Percentiles rank a stretch among this genome's conserved stretches.
These are phyloP conservation scores for Xylariaceae sp. DNA, from an alignment of 2,329 filamentous ascomycete genomes.

Conservation along the genomic window DNA sequence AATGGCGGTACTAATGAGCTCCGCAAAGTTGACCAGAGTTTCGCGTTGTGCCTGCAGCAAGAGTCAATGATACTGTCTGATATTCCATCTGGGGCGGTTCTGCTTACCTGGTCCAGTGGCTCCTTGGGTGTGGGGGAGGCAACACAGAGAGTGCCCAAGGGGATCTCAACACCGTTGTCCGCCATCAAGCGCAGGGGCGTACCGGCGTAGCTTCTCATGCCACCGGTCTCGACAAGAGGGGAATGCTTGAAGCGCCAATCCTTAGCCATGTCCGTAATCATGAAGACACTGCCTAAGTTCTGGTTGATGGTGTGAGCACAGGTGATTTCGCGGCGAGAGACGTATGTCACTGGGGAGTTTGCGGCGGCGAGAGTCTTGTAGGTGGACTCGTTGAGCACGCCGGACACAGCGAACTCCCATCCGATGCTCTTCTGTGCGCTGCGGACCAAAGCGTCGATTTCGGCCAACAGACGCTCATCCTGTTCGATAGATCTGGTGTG, in stretches of 20 bases:
- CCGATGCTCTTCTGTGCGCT: conserved; percentile 6
- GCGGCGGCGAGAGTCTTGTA: conserved; percentile 7
- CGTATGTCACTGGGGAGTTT: conserved; percentile 2
- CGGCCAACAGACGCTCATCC: conserved; percentile 8
- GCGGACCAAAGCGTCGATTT: conserved; percentile 7
- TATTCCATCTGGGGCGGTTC: background rate
- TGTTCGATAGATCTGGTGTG: conserved; percentile 9
- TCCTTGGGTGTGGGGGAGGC: conserved; percentile 7
- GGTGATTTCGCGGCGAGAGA: conserved; percentile 11
- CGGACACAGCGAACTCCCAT: conserved; percentile 9
- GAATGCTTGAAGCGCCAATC: conserved; percentile 13
- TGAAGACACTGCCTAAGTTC: conserved; percentile 4
- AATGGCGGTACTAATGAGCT: conserved; percentile 9
- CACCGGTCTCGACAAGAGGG: conserved; percentile 7
- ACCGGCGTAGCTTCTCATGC: conserved; percentile 10
- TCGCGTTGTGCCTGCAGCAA: conserved; percentile 4
- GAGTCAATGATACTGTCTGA: background rate
- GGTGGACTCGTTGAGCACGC: conserved; percentile 8
- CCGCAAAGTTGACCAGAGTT: conserved; percentile 6
- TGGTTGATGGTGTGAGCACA: conserved; percentile 13
- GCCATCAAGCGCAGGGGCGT: conserved; percentile 7
- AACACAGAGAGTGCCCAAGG: conserved; percentile 10
- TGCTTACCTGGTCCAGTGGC: conserved; percentile 6
- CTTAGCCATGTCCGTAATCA: conserved; percentile 10
- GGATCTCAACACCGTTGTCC: conserved; percentile 8